Evolutionary conservation across 345 rosid genomes (phyloP), one percentile per base, ranked within the genome.

Genomic region (Eucalyptus virginea): DNA sequence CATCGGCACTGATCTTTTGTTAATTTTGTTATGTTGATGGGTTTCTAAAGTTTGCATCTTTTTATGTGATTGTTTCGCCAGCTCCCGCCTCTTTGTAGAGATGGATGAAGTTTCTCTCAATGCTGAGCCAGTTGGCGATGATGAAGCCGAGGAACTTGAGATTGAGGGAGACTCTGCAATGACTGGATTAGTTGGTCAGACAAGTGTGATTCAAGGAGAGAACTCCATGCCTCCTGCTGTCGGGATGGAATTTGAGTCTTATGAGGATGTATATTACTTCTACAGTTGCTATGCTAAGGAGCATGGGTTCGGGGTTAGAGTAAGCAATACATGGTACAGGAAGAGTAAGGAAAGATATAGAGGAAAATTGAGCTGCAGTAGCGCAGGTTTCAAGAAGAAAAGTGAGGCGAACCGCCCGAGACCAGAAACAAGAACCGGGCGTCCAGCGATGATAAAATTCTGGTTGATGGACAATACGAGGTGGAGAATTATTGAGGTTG

Each of bases 321-420:
- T 97, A 13, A 97, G 95, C 88, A 95, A 96, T 81, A 96, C 99
- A 0, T 97, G 98, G 98, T 94, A 95, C 8, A 96, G 98, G 51
- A 97, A 97, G 89, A 93, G 98, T 91, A 95, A 97, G 91, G 99
- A 96, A 94, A 95, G 95, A 90, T 95, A 96, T 40, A 96, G 99
- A 11, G 98, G 99, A 14, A 97, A 95, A 21, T 95, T 97, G 87
- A 95, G 99, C 89, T 97, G 99, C 91, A 97, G 94, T 89, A 94
- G 99, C 30, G 96, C 94, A 92, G 99, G 99, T 89, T 97, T 97
- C 92, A 97, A 97, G 91, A 92, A 94, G 86, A 90, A 92, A 69
- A 96, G 94, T 89, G 99, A 96, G 87, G 96, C 95, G 2, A 93
- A 94, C 83, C 92, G 90, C 24, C 94, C 94, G 8, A 90, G 99